Conservation (phyloP, 495 filamentous ascomycete species). For the Hamigera avellanea region DNA sequence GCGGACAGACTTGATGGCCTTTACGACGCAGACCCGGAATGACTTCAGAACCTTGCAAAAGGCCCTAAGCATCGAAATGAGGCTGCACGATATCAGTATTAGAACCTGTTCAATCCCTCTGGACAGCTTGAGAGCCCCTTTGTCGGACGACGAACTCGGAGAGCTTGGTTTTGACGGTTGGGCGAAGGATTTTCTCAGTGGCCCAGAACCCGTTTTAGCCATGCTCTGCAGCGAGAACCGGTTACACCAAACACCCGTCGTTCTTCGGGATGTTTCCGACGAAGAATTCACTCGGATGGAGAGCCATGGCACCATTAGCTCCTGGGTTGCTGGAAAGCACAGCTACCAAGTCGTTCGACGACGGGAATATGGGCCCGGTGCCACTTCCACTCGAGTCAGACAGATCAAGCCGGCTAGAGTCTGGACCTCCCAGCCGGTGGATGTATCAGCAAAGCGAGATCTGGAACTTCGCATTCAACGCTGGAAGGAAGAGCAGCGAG, state of each 20-base stretch:
- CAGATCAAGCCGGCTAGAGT: slow-evolving; percentile 40
- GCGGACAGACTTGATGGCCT: slow-evolving; percentile 51
- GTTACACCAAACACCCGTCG: slow-evolving; percentile 56
- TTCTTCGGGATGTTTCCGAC: slow-evolving; percentile 47
- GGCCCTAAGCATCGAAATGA: slow-evolving; percentile 31
- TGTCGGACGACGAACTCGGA: slow-evolving; percentile 42
- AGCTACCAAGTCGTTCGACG: slow-evolving; percentile 50
- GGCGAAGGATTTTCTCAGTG: slow-evolving; percentile 63
- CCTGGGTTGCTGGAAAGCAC: slow-evolving; percentile 52
- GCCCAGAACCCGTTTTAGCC: slow-evolving; percentile 73
- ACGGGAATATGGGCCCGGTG: slow-evolving; percentile 60
- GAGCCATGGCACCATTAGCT: slow-evolving; percentile 34
- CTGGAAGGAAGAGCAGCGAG: slow-evolving; percentile 30
- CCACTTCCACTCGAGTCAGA: slow-evolving; percentile 50
- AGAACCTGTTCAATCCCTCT: slow-evolving; percentile 40
- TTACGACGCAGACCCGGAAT: slow-evolving; percentile 59
- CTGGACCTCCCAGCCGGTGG: slow-evolving; percentile 73
- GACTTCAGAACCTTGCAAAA: slow-evolving; percentile 61
- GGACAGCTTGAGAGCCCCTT: slow-evolving; percentile 36
- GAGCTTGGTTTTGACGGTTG: slow-evolving; percentile 65
- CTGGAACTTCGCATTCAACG: slow-evolving; percentile 30
- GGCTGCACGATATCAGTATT: slow-evolving; percentile 54
- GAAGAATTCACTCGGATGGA: slow-evolving; percentile 50
- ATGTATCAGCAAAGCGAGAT: slow-evolving; percentile 44
- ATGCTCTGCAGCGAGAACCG: slow-evolving; percentile 66